Evolutionary conservation across 805 yeast genomes (phyloP).

Genomic region (Candida caryicola): DNA sequence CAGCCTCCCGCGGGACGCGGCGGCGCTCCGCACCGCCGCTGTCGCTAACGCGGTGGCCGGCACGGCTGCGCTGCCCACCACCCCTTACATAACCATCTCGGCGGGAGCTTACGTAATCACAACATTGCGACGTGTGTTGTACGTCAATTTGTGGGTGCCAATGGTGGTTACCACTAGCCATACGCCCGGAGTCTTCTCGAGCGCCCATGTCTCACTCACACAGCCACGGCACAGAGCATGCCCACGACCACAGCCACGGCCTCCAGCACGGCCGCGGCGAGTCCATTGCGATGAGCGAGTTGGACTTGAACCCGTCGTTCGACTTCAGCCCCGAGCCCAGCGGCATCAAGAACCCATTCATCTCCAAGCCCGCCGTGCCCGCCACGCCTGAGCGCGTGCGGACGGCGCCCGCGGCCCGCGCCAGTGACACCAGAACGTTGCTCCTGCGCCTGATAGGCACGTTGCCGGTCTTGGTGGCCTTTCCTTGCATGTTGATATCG

Average conservation of each 20-base stretch:
- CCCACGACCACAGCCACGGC: slow-evolving; percentile 3
- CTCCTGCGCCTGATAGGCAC: slow-evolving; percentile 19
- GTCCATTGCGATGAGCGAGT: neutral
- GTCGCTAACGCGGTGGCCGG: too few relatives aligned
- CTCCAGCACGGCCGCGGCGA: slow-evolving; percentile 6
- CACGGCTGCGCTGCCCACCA: too few relatives aligned
- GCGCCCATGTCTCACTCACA: slow-evolving; percentile 2
- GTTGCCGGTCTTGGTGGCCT: slow-evolving; percentile 32
- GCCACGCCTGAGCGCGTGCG: neutral
- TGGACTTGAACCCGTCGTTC: neutral
- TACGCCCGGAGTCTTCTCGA: neutral
- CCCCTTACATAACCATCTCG: too few relatives aligned
- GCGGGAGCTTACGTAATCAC: neutral
- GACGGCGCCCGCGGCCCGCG: neutral
- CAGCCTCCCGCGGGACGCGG: too few relatives aligned
- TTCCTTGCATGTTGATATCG: slow-evolving; percentile 29
- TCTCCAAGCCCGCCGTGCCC: neutral
- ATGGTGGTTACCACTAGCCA: neutral
- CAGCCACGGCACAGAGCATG: slow-evolving; percentile 1
- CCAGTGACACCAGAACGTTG: neutral
- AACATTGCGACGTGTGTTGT: neutral
- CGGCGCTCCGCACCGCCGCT: too few relatives aligned
- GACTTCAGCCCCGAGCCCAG: neutral
- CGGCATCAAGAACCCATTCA: neutral
- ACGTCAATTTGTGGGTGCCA: neutral